Percentiles rank a stretch among this genome's conserved stretches.
These are phyloP conservation scores for Fomitopsis pinicola DNA, from an alignment of 1,284 basidiomycete species.

Conservation along the genomic window DNA sequence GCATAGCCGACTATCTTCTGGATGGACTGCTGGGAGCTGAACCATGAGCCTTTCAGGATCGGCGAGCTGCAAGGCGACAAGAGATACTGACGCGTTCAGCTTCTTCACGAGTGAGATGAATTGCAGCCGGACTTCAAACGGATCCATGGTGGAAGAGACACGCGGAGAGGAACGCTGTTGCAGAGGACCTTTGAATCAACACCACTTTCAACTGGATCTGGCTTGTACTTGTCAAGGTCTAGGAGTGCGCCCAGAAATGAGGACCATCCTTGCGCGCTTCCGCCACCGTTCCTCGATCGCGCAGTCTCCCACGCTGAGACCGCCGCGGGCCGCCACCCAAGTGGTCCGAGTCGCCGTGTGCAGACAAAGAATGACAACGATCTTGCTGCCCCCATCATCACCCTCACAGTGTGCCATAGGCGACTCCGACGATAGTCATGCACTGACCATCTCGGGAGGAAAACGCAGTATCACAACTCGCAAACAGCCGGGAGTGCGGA, in stretches of 20 bases:
- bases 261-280: not conserved
- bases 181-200: no score
- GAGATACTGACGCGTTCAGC: slow-evolving; percentile 71
- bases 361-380: no score
- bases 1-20: slow-evolving; percentile 86
- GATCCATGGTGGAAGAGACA: slow-evolving; percentile 56
- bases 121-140: slow-evolving; percentile 87
- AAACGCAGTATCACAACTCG: not conserved
- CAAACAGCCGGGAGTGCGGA: no score
- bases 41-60: slow-evolving; percentile 26
- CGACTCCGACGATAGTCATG: not conserved
- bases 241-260: not conserved
- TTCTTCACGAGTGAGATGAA: slow-evolving; percentile 71
- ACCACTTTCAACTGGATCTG: no score
- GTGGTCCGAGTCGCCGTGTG: no score
- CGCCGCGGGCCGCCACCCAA: not conserved
- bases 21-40: slow-evolving; percentile 83
- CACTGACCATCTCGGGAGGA: not conserved
- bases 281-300: not conserved
- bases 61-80: slow-evolving; percentile 12
- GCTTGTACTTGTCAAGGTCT: no score
- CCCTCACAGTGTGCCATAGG: no score
- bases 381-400: no score
- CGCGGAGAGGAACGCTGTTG: no score
- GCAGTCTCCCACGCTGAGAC: not conserved